Percentiles rank a stretch among this genome's conserved stretches.
These are phyloP conservation scores for Thyridium curvatum DNA, from an alignment of 2,329 filamentous ascomycete genomes.

Conservation along the genomic window DNA sequence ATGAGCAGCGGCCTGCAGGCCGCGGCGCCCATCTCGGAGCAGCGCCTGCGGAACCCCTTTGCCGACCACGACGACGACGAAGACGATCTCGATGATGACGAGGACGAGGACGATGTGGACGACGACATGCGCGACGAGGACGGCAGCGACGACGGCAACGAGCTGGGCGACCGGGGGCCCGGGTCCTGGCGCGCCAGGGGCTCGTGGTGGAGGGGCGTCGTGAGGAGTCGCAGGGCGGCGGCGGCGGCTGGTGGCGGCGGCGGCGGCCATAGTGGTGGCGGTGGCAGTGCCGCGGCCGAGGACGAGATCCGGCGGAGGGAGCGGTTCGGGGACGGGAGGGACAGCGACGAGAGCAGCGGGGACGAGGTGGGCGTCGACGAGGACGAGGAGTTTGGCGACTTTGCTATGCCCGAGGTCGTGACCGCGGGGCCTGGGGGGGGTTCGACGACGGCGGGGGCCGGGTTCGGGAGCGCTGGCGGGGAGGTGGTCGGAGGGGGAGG, in stretches of 20 bases:
- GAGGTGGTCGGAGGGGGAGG: no score
- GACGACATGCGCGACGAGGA: slow-evolving; percentile 29
- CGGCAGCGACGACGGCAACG: slow-evolving; percentile 20
- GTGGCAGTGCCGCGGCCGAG: slow-evolving; percentile 1
- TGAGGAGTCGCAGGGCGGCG: slow-evolving; percentile 9
- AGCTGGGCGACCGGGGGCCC: neutral
- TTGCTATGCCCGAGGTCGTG: slow-evolving; percentile 55
- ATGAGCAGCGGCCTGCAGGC: slow-evolving; percentile 4
- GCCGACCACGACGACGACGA: slow-evolving; percentile 46
- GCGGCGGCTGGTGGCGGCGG: slow-evolving; percentile 25
- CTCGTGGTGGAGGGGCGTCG: slow-evolving; percentile 43
- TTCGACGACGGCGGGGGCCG: no score
- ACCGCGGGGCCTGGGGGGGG: slow-evolving; percentile 7
- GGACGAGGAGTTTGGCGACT: slow-evolving; percentile 63
- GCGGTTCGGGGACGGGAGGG: slow-evolving; percentile 27
- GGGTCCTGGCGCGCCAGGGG: slow-evolving; percentile 22
- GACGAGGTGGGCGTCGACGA: slow-evolving; percentile 44
- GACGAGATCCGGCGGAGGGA: slow-evolving; percentile 20
- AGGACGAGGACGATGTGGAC: slow-evolving; percentile 37
- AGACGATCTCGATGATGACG: slow-evolving; percentile 44
- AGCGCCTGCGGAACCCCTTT: slow-evolving; percentile 42
- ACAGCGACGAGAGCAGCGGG: slow-evolving; percentile 28
- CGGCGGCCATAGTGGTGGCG: neutral
- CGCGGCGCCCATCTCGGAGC: slow-evolving; percentile 11
- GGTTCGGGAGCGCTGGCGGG: no score